Evolutionary conservation across 2,329 filamentous ascomycete species (phyloP), one percentile per base, ranked within the genome.

Genomic region (Paraphaeosphaeria sporulosa): DNA sequence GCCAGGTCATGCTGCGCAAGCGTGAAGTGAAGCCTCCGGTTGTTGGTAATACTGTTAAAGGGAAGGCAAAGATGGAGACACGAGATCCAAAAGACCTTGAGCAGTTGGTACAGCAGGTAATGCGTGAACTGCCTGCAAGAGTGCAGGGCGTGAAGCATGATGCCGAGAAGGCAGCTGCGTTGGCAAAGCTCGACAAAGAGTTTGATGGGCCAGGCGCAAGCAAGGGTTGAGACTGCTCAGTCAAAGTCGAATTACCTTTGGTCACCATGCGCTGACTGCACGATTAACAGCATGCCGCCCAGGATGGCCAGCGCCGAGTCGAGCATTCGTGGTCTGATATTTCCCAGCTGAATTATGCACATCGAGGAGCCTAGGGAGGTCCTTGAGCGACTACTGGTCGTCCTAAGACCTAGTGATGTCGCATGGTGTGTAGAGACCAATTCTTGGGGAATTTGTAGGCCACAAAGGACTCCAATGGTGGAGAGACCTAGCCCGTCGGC

Each of bases 1-100:
- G 81, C 6, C 80, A 83, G 59, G 81, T 83, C n/a, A 79, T 81
- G 57, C 66, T 84, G 36, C 64, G 81, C 4, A 76, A 81, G 47
- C 79, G 82, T 56, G 81, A 77, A 48, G 60, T 63, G 3, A 65
- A 65, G 17, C 60, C 56, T 40, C 44, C 61, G 8, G 58, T 48
- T 10, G 59, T 52, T 30, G 57, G 43, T 25, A 65, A 62, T 23
- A 67, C 71, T 15, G 67, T 63, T 3, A 75, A 77, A 54, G 65
- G 66, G 15, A 75, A 75, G 56, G 61, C 64, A 44, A 68, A 71
- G 59, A 57, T 71, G n/a, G 67, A 72, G 50, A 64, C 78, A 23
- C 73, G 79, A 44, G 76, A 80, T 56, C 80, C 81, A 0, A 81
- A 80, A 27, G 80, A 82, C 9, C 58, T 79, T 4, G 76, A 78